These are phyloP conservation scores for Stylosanthes scabra DNA, from an alignment of 331 rosid genomes.

Conservation along the genomic window DNA sequence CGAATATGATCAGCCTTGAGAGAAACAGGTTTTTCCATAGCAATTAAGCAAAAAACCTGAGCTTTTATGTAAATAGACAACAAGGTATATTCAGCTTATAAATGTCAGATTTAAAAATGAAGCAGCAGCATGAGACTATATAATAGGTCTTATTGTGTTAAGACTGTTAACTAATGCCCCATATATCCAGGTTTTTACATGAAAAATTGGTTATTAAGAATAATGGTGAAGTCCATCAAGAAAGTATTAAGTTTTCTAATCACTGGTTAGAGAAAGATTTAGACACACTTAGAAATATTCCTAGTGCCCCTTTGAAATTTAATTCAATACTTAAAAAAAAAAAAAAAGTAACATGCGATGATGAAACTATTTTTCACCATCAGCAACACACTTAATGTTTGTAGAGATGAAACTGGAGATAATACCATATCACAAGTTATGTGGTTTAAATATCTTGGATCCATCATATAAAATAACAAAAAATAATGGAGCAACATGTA, in stretches of 20 bases:
- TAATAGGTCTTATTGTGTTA: slow-evolving; percentile 6
- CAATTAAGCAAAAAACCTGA: slow-evolving; percentile 93
- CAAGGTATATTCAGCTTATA: slow-evolving; percentile 25
- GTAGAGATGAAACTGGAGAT: neutral
- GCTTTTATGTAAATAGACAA: slow-evolving; percentile 18
- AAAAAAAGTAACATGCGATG: neutral
- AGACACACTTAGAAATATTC: neutral
- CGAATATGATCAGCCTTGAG: slow-evolving; percentile 93
- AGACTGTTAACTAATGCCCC: slow-evolving; percentile 1
- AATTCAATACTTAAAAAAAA: slow-evolving; percentile 13
- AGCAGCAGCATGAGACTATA: neutral
- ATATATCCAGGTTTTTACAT: slow-evolving; percentile 14
- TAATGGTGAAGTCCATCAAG: slow-evolving; percentile 25
- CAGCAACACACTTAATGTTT: neutral
- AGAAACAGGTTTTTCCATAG: slow-evolving; percentile 97
- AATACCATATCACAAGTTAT: neutral
- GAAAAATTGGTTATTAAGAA: slow-evolving; percentile 14
- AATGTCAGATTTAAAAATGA: neutral
- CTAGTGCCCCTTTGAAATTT: slow-evolving; percentile 19
- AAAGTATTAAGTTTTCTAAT: slow-evolving; percentile 35
- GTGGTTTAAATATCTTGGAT: neutral
- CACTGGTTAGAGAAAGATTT: slow-evolving; percentile 3
- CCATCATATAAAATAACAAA: neutral
- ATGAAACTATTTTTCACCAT: neutral
- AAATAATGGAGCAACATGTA: neutral